Evolutionary conservation across 345 rosid species (phyloP).

Genomic region (Erodium maritimum): DNA sequence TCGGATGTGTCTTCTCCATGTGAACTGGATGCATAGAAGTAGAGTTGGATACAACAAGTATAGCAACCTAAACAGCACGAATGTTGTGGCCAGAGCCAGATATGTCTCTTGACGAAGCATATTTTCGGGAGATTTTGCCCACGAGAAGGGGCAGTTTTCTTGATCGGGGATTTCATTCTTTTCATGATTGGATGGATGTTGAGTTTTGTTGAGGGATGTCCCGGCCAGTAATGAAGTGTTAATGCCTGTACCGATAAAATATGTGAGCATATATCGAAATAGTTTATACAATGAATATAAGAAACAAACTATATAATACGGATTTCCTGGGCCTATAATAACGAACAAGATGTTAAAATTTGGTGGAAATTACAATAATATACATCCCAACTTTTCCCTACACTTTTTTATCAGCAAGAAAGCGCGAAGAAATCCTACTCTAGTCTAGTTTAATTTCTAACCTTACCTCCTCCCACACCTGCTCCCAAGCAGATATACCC

Average conservation of each 20-base stretch:
- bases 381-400: background rate
- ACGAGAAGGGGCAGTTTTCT: conserved; percentile 84
- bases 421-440: no score
- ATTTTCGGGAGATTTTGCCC: conserved; percentile 97
- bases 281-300: background rate
- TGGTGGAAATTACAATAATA: background rate
- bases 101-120: conserved; percentile 72
- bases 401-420: no score
- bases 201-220: conserved; percentile 25
- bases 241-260: conserved; percentile 28
- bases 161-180: conserved; percentile 35
- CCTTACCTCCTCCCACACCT: no score
- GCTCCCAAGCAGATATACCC: no score
- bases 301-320: background rate
- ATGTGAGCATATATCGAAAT: conserved; percentile 4
- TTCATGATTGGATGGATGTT: conserved; percentile 29
- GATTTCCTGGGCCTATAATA: background rate
- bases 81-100: conserved; percentile 56
- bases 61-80: conserved; percentile 53
- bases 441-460: no score
- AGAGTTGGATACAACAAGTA: conserved; percentile 46
- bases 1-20: conserved; percentile 37
- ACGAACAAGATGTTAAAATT: background rate
- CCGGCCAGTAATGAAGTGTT: conserved; percentile 32
- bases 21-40: conserved; percentile 22